phyloP scores from a whole-genome alignment of 345 rosid species.

The Barbarea vulgaris region DNA sequence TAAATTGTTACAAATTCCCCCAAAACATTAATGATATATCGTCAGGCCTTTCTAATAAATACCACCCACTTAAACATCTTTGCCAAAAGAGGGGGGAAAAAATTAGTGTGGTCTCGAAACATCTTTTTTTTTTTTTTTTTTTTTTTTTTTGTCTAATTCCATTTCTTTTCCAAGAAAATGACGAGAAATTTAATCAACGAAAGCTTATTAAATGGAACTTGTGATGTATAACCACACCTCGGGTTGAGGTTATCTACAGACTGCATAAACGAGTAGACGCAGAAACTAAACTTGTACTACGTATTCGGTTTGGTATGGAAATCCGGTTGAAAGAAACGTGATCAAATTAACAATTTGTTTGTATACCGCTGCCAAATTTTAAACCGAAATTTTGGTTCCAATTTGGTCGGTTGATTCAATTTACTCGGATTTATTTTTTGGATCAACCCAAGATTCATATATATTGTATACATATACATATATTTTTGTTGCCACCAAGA shows the following conservation, averaged over 20 bases:
- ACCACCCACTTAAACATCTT: not conserved
- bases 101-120: too few relatives aligned
- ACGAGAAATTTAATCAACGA: not conserved
- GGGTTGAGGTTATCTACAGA: not conserved
- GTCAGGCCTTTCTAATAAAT: too few relatives aligned
- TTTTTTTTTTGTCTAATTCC: not conserved
- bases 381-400: not conserved
- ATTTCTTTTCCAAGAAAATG: not conserved
- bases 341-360: not conserved
- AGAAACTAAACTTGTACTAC: not conserved
- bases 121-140: too few relatives aligned
- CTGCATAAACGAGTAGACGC: not conserved
- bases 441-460: not conserved
- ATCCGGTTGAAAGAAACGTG: not conserved
- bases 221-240: not conserved
- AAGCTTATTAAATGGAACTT: too few relatives aligned
- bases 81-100: not conserved
- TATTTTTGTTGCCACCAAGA: too few relatives aligned
- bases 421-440: not conserved
- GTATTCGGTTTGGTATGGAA: not conserved
- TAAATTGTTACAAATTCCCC: too few relatives aligned
- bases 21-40: too few relatives aligned
- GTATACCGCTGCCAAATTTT: not conserved
- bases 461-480: too few relatives aligned
- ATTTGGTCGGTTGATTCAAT: not conserved